Evolutionary conservation across 2,329 filamentous ascomycete species (phyloP), one percentile per base, ranked within the genome.

Genomic region (Aspergillus hiratsukae): DNA sequence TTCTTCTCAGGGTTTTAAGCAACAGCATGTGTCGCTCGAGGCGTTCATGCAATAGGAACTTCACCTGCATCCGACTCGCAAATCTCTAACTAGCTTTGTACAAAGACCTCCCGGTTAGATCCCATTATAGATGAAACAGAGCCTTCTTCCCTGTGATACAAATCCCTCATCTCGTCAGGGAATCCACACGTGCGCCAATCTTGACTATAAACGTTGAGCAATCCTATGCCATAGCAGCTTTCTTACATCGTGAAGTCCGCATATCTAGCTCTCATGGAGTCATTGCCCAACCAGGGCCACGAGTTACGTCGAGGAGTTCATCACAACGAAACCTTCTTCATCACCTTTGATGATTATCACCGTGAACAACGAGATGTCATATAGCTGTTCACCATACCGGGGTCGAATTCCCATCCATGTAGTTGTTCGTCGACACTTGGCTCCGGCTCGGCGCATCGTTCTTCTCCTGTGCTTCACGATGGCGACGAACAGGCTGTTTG

Each of bases 1-100:
- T 61, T 71, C 19, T 62, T 70, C 11, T 35, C 54, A 10, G 54
- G 54, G 21, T 54, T 57, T 21, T 58, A 51, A 28, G 49, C 19
- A 43, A 21, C 7, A 14, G 21, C 23, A 11, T 23, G n/a, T 8
- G 6, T 25, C 8, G 7, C 1, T 21, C 1, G 6, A 46, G 21
- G 21, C 19, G 43, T 46, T 46, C 5, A 3, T 17, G 43, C 14
- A 14, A 27, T 27, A 23, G 9, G 21, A 2, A 23, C 3, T 46
- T 4, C 11, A 17, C 9, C 14, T 23, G 21, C 21, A 46, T 23
- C 19, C 43, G 10, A 25, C 43, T 25, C 14, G 43, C 9, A 46
- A 19, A 23, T 43, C 19, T 19, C 19, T 10, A 21, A 23, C n/a
- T 19, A 23, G n/a, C 21, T 21, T 43, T 43, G 40, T 4, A 43